Evolutionary conservation across 306 rosid genomes (phyloP).

Genomic region (Vigna mungo): DNA sequence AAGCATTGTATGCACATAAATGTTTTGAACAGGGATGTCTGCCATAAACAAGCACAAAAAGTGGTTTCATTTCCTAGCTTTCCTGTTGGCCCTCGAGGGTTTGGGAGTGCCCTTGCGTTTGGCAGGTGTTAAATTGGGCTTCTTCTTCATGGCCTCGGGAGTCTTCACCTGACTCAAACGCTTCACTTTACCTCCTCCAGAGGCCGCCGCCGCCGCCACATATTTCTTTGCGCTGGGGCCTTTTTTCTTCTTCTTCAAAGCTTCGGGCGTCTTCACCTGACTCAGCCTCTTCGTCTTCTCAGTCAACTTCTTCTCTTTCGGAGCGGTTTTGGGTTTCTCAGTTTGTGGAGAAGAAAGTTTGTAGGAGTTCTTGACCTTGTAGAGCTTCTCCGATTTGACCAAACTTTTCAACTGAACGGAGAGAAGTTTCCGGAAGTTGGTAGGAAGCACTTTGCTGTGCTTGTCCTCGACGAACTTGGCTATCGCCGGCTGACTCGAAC

Average conservation of each 20-base stretch:
- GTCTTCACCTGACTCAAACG: slow-evolving; percentile 44
- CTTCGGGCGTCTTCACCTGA: slow-evolving; percentile 47
- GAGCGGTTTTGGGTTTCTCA: neutral
- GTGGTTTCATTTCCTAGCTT: slow-evolving; percentile 35
- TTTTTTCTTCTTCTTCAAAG: slow-evolving; percentile 31
- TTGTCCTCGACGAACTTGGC: slow-evolving; percentile 43
- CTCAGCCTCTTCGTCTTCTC: slow-evolving; percentile 43
- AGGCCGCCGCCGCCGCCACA: neutral
- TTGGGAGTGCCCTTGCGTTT: slow-evolving; percentile 33
- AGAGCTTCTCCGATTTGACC: slow-evolving; percentile 39
- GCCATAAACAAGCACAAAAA: neutral
- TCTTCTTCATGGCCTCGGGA: slow-evolving; percentile 48
- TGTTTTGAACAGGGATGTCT: neutral
- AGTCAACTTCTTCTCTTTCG: neutral
- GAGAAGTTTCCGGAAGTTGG: slow-evolving; percentile 39
- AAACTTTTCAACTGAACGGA: slow-evolving; percentile 43
- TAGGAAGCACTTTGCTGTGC: slow-evolving; percentile 40
- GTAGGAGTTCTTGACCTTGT: slow-evolving; percentile 46
- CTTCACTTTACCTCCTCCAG: slow-evolving; percentile 28
- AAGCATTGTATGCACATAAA: neutral
- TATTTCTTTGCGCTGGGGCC: slow-evolving; percentile 8
- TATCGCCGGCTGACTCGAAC: slow-evolving; percentile 48
- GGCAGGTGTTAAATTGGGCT: slow-evolving; percentile 5
- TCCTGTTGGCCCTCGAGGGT: slow-evolving; percentile 37
- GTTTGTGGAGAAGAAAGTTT: slow-evolving; percentile 23